These are phyloP conservation scores for Schizothecium vesticola DNA, from an alignment of 495 filamentous ascomycete genomes.

Conservation along the genomic window DNA sequence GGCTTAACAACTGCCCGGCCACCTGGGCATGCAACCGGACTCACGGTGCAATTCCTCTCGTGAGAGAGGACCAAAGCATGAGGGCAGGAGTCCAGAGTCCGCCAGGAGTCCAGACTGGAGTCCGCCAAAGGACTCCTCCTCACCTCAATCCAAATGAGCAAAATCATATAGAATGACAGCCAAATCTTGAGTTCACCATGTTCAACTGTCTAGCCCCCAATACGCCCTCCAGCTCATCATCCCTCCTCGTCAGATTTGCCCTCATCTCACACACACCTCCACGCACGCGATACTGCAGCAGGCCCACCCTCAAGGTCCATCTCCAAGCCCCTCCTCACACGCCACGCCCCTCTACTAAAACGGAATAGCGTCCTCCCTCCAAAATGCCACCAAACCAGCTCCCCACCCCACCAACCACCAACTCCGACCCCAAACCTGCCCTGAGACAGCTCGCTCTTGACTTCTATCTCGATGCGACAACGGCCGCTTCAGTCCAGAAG, in stretches of 20 bases:
- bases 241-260: not conserved
- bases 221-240: not conserved
- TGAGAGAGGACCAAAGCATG: not conserved
- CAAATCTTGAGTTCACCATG: not conserved
- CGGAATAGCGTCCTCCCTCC: not conserved
- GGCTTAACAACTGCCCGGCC: not conserved
- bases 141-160: not conserved
- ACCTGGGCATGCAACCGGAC: not conserved
- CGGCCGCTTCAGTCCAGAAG: not conserved
- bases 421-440: not conserved
- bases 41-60: not conserved
- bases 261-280: too few relatives aligned
- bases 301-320: not conserved
- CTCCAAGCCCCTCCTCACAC: not conserved
- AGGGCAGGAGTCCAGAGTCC: too few relatives aligned
- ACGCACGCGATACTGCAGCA: too few relatives aligned
- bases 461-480: not conserved
- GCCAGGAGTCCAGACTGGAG: too few relatives aligned
- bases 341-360: not conserved
- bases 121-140: not conserved
- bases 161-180: not conserved
- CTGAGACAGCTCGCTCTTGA: not conserved
- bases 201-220: not conserved
- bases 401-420: not conserved
- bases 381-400: not conserved